Evolutionary conservation across 306 rosid species (phyloP).

Genomic region (Vicia sativa): DNA sequence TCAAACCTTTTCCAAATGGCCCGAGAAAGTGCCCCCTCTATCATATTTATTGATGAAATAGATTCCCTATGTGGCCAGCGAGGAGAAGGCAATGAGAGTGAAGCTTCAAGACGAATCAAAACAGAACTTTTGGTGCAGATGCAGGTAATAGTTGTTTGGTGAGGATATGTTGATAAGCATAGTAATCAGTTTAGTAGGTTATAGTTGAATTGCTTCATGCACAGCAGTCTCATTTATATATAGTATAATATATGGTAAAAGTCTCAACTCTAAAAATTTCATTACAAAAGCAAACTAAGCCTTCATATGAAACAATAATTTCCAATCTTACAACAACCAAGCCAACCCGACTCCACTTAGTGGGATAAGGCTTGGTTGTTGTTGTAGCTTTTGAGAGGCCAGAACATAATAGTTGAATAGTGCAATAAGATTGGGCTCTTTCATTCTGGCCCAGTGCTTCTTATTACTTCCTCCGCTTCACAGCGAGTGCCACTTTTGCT

Average conservation of each 20-base stretch:
- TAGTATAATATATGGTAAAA: not conserved
- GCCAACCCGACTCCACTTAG: no score
- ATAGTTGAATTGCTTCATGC: slow-evolving; percentile 32
- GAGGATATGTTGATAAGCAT: slow-evolving; percentile 28
- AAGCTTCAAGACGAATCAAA: slow-evolving; percentile 97
- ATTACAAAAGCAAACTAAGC: not conserved
- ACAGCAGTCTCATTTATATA: slow-evolving; percentile 3
- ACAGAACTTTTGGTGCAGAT: slow-evolving; percentile 99
- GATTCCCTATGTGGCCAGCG: slow-evolving; percentile 96
- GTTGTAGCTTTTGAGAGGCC: not conserved
- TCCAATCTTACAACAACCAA: no score
- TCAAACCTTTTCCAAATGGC: slow-evolving; percentile 98
- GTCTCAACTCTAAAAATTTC: not conserved
- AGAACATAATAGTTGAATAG: slow-evolving; percentile 11
- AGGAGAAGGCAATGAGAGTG: slow-evolving; percentile 99
- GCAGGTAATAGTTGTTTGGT: slow-evolving; percentile 73
- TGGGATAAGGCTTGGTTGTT: no score
- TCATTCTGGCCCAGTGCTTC: not conserved
- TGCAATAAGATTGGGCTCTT: slow-evolving; percentile 9
- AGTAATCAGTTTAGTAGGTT: slow-evolving; percentile 12
- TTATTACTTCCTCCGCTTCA: not conserved
- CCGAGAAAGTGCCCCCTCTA: slow-evolving; percentile 94
- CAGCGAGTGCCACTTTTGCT: no score
- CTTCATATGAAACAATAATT: slow-evolving; percentile 6
- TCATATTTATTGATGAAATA: slow-evolving; percentile 93